A percentile compares a stretch with the other conserved stretches of the same genome.
These are phyloP conservation scores for Pichia thaimueangensis DNA, from an alignment of 805 yeast species.

Conservation along the genomic window DNA sequence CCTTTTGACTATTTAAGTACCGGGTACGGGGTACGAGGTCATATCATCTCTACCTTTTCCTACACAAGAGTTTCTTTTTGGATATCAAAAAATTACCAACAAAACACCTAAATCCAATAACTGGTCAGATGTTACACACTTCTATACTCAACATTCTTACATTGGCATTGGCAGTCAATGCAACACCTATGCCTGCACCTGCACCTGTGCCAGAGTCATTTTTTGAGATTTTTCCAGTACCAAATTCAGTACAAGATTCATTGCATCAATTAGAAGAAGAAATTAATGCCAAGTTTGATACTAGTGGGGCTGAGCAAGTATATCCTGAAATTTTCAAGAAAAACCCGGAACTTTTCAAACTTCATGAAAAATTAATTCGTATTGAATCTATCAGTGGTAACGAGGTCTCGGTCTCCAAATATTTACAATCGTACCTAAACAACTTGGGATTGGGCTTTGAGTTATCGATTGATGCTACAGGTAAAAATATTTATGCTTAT, in stretches of 20 bases:
- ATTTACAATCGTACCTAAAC: constrained; percentile 34
- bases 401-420: constrained; percentile 35
- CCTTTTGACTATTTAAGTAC: no score
- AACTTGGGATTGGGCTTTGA: constrained; percentile 49
- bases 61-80: no score
- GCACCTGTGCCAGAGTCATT: constrained; percentile 2
- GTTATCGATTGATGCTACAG: constrained; percentile 19
- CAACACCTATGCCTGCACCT: constrained; percentile 4
- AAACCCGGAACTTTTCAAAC: constrained; percentile 20
- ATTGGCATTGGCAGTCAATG: not conserved
- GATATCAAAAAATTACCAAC: no score
- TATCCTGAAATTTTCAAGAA: constrained; percentile 7
- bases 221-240: not conserved
- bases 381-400: constrained; percentile 31
- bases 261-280: not conserved
- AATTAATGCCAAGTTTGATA: not conserved
- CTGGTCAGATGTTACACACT: not conserved
- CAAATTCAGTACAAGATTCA: not conserved
- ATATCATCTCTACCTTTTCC: no score
- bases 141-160: not conserved
- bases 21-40: no score
- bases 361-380: constrained; percentile 32
- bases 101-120: no score
- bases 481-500: constrained; percentile 48
- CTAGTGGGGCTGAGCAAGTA: not conserved